These are phyloP conservation scores for Orychophragmus violaceus DNA, from an alignment of 345 rosid genomes.

Conservation along the genomic window DNA sequence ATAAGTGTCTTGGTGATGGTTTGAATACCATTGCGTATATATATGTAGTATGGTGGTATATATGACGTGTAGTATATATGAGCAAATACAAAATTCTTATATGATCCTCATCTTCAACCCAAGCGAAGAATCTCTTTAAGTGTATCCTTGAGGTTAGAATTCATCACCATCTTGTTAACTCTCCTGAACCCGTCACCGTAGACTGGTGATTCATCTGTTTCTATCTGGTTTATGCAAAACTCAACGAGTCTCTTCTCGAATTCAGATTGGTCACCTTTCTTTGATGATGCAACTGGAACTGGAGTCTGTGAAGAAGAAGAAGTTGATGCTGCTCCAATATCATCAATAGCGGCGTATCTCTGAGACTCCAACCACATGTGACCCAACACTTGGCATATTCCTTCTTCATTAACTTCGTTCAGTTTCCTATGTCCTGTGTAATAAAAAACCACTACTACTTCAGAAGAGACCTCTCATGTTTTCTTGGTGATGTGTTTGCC, in stretches of 20 bases:
- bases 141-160: constrained; percentile 40
- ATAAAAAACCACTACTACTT: too few relatives aligned
- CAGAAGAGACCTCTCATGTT: too few relatives aligned
- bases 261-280: constrained; percentile 51
- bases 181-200: constrained; percentile 69
- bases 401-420: constrained; percentile 75
- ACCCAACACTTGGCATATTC: constrained; percentile 81
- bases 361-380: constrained; percentile 83
- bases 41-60: too few relatives aligned
- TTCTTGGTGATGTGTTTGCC: too few relatives aligned
- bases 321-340: constrained; percentile 9
- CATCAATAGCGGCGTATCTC: constrained; percentile 43
- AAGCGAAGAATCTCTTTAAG: constrained; percentile 13
- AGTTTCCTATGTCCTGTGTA: constrained; percentile 31
- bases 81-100: too few relatives aligned
- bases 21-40: too few relatives aligned
- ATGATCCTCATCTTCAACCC: too few relatives aligned
- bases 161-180: constrained; percentile 51
- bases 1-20: too few relatives aligned
- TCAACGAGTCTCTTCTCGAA: constrained; percentile 58
- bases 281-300: constrained; percentile 30
- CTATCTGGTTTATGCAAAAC: constrained; percentile 68
- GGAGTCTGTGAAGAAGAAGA: constrained; percentile 29
- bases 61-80: too few relatives aligned
- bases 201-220: constrained; percentile 56